phyloP scores from a whole-genome alignment of 169 alveolate genomes.

The Eimeria tenella region DNA sequence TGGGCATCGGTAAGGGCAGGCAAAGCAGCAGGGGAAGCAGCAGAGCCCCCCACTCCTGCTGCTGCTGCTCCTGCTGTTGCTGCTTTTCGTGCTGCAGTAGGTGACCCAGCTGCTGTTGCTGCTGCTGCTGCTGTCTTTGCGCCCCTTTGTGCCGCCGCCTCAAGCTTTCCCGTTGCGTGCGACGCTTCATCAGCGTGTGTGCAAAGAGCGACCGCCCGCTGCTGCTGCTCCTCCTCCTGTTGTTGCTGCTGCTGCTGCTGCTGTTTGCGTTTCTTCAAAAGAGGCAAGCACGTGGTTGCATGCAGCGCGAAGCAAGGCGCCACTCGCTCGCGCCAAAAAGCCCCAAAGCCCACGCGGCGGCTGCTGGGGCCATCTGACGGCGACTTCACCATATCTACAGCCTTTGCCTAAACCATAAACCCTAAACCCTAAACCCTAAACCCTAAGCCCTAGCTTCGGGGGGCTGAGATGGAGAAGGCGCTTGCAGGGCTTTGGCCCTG shows the following conservation, averaged over 20 bases:
- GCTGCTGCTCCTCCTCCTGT: conserved; percentile 1
- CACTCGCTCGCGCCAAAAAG: background rate
- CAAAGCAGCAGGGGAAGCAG: background rate
- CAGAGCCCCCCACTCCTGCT: background rate
- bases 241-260: background rate
- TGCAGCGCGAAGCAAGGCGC: conserved; percentile 80
- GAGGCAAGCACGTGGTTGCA: background rate
- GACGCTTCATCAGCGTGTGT: too few relatives aligned
- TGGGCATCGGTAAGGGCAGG: background rate
- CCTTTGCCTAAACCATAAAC: background rate
- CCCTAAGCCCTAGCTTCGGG: background rate
- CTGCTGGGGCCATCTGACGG: background rate
- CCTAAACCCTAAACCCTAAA: conserved; percentile 27
- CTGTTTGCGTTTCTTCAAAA: too few relatives aligned
- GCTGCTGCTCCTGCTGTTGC: background rate
- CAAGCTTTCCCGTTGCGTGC: background rate
- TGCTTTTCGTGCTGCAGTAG: background rate
- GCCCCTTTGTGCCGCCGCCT: background rate
- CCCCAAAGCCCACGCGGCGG: background rate
- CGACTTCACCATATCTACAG: background rate
- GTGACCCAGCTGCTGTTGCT: background rate
- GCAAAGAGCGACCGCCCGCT: background rate
- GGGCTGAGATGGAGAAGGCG: background rate
- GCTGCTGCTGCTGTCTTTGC: background rate
- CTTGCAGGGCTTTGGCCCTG: background rate